Conservation (phyloP, 2,329 filamentous ascomycete genomes). For the Fusarium tjaetaba region DNA sequence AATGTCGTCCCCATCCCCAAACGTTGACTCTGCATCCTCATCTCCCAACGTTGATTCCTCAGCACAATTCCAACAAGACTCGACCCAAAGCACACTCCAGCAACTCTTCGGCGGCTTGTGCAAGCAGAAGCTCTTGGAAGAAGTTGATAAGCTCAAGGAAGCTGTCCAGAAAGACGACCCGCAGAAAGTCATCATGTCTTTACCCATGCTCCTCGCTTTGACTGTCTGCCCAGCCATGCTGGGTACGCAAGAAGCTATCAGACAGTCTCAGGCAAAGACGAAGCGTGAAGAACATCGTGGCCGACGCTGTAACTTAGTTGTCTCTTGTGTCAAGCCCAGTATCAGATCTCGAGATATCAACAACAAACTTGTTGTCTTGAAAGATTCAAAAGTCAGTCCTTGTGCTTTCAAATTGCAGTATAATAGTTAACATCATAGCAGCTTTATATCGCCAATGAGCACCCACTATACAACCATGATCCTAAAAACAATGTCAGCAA, state of each 20-base stretch:
- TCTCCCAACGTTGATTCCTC: constrained; percentile 12
- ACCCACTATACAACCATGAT: constrained; percentile 41
- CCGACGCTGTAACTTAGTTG: constrained; percentile 58
- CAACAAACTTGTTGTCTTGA: constrained; percentile 56
- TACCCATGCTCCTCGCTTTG: constrained; percentile 44
- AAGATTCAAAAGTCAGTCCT: constrained; percentile 50
- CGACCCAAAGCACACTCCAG: constrained; percentile 31
- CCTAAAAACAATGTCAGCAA: constrained; percentile 56
- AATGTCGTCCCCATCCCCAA: constrained; percentile 36
- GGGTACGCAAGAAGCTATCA: constrained; percentile 58
- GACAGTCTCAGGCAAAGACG: constrained; percentile 57
- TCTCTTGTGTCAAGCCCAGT: constrained; percentile 59
- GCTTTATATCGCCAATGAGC: constrained; percentile 45
- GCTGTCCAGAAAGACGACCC: constrained; percentile 41
- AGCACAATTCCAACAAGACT: constrained; percentile 20
- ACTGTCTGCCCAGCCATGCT: constrained; percentile 52
- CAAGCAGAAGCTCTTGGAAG: constrained; percentile 40
- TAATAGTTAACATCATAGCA: constrained; percentile 7
- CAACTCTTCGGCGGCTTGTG: constrained; percentile 37
- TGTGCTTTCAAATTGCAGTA: not conserved
- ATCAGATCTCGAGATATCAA: constrained; percentile 55
- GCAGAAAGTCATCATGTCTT: constrained; percentile 43
- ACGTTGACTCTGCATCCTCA: constrained; percentile 19
- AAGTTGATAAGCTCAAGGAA: constrained; percentile 43
- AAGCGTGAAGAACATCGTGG: constrained; percentile 59